Conservation (phyloP, 176 grass and related monocot genomes). For the Lolium multiflorum region DNA sequence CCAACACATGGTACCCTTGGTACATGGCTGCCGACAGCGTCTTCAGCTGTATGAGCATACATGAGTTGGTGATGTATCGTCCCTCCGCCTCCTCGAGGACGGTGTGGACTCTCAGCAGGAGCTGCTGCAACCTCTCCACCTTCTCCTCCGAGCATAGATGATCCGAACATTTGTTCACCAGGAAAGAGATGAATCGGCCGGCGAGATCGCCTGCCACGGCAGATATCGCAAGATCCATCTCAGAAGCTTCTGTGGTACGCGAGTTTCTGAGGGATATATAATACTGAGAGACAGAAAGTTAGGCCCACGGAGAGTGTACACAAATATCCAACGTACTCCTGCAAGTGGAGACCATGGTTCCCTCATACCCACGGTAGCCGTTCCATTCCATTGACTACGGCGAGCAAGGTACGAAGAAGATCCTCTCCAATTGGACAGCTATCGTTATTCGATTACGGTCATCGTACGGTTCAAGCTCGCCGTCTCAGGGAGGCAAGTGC, state of each 20-base stretch:
- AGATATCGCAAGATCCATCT: slow-evolving; percentile 31
- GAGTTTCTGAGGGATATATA: neutral
- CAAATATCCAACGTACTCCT: too few relatives aligned
- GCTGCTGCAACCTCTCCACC: neutral
- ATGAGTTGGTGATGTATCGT: neutral
- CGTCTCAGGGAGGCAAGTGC: too few relatives aligned
- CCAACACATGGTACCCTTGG: slow-evolving; percentile 3
- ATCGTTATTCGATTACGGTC: neutral
- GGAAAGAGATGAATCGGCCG: slow-evolving; percentile 26
- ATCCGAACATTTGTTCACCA: neutral
- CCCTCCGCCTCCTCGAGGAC: slow-evolving; percentile 1
- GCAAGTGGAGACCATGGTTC: neutral
- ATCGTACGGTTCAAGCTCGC: too few relatives aligned
- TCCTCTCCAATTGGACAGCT: neutral
- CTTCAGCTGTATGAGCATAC: neutral
- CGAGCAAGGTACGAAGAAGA: neutral
- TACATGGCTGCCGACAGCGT: neutral
- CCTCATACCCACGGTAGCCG: neutral
- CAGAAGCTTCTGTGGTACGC: neutral
- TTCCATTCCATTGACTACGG: neutral
- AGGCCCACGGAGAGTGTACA: too few relatives aligned
- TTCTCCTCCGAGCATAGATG: neutral
- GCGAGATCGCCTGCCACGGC: neutral
- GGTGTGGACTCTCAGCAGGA: slow-evolving; percentile 1
- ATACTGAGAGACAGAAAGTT: too few relatives aligned